Conservation (phyloP, 2,329 filamentous ascomycete genomes). For the Aaosphaeria arxii region DNA sequence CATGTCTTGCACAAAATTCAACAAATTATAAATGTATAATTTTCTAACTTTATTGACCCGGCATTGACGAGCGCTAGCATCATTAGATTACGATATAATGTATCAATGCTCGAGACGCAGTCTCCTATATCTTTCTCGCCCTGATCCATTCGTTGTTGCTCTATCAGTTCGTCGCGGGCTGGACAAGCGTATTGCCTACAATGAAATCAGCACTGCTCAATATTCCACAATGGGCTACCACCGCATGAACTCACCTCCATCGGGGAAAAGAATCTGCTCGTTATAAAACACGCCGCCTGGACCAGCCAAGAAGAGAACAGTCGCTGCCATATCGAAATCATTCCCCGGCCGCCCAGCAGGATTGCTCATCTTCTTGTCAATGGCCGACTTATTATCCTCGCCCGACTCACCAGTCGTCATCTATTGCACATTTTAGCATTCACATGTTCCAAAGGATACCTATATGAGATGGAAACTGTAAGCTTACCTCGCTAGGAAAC, state of each 20-base stretch:
- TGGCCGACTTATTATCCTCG: conserved; percentile 47
- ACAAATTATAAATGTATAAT: too few species aligned
- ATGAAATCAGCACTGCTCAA: background rate
- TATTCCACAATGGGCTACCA: too few species aligned
- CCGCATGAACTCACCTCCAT: conserved; percentile 34
- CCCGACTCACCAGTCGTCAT: conserved; percentile 49
- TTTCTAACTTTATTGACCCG: too few species aligned
- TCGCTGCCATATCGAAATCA: conserved; percentile 49
- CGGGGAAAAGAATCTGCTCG: conserved; percentile 52
- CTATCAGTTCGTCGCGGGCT: background rate
- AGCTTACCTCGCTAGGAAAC: conserved; percentile 37
- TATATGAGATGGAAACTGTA: background rate
- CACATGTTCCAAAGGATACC: background rate
- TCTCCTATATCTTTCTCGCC: too few species aligned
- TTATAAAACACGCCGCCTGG: conserved; percentile 53
- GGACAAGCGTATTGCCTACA: background rate
- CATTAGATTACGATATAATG: too few species aligned
- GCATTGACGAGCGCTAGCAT: too few species aligned
- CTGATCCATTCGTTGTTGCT: too few species aligned
- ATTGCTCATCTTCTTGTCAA: conserved; percentile 42
- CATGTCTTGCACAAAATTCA: too few species aligned
- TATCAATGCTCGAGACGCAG: too few species aligned
- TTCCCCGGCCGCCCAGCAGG: conserved; percentile 31
- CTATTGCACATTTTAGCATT: conserved; percentile 26
- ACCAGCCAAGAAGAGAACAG: conserved; percentile 51